A percentile compares a stretch with the other conserved stretches of the same genome.
Conservation (phyloP, 108 stramenopile genomes). For the Seminavis robusta region DNA sequence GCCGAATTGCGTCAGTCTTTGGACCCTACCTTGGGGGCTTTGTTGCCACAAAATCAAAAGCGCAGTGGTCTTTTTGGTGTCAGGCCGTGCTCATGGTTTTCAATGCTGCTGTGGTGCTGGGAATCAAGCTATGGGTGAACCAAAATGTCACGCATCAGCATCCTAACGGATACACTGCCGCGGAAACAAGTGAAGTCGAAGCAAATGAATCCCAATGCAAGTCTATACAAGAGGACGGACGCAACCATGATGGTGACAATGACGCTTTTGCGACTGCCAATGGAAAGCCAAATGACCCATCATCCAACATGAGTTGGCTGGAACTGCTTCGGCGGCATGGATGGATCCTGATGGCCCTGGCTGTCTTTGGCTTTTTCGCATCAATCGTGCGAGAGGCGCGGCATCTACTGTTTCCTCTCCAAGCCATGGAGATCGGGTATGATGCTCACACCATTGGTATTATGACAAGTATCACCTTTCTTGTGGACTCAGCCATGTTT, state of each 20-base stretch:
- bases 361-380: neutral
- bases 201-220: too few species aligned
- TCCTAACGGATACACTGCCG: neutral
- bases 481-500: neutral
- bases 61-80: neutral
- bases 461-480: conserved; percentile 1
- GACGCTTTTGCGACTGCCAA: neutral
- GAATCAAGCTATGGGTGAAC: neutral
- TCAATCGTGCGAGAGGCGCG: neutral
- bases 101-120: neutral
- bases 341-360: neutral
- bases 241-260: neutral
- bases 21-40: neutral
- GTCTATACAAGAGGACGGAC: too few species aligned
- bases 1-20: neutral
- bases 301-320: neutral
- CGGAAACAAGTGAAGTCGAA: too few species aligned
- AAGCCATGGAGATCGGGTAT: neutral
- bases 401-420: neutral
- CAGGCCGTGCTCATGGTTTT: neutral
- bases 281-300: neutral
- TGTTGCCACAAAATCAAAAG: neutral
- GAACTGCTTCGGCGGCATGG: neutral
- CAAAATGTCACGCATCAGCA: neutral
- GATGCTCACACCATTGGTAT: neutral